phyloP scores from a whole-genome alignment of 1,284 basidiomycete species.

The Cryptococcus sp. region DNA sequence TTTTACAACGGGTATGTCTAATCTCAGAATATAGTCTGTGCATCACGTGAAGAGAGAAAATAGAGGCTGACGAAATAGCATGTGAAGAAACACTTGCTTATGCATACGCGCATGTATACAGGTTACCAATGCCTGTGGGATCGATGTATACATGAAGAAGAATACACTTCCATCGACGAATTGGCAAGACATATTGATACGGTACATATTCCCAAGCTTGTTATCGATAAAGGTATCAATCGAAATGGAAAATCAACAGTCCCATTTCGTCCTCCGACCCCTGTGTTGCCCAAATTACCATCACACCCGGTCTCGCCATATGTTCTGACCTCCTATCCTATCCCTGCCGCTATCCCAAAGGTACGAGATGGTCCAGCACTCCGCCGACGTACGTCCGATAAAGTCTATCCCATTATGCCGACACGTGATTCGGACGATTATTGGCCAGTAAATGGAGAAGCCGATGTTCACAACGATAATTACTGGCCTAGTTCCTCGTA shows the following conservation, averaged over 20 bases:
- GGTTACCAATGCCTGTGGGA: neutral
- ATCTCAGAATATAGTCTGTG: too few species aligned
- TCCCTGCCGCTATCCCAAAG: too few species aligned
- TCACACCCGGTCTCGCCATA: too few species aligned
- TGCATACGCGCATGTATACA: neutral
- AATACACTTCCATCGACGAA: neutral
- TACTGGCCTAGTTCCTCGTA: neutral
- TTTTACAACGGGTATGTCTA: neutral
- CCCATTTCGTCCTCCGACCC: too few species aligned
- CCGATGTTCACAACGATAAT: neutral
- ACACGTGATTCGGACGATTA: neutral
- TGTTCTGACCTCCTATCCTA: too few species aligned
- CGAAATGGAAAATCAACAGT: too few species aligned
- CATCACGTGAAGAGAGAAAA: too few species aligned
- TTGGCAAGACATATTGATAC: neutral
- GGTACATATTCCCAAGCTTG: neutral
- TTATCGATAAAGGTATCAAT: neutral
- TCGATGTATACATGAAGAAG: neutral
- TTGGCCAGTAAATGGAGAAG: neutral
- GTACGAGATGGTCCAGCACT: too few species aligned
- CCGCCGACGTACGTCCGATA: neutral
- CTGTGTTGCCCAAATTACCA: too few species aligned
- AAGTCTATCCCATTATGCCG: neutral
- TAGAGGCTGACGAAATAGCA: too few species aligned
- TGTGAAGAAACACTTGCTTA: too few species aligned